Evolutionary conservation across 1,139 yeast species (phyloP), one percentile per base, ranked within the genome.

Genomic region (Nakaseomyces kungkrabaensis): DNA sequence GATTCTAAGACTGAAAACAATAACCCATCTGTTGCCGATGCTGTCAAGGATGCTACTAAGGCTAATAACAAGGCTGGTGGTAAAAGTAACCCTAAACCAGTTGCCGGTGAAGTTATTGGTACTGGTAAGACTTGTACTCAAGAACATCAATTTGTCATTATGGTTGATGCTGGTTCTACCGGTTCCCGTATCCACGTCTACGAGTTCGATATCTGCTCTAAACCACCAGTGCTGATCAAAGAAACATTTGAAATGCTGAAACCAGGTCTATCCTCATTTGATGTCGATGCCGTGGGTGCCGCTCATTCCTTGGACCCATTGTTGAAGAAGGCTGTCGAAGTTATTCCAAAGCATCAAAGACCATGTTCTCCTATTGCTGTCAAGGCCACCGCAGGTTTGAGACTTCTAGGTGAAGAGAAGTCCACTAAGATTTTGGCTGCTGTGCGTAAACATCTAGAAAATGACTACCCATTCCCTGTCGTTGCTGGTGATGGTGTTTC

Each of bases 141-240:
- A 49, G 70, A 67, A 17, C 68, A 71, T 43, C 68, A 81, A 62
- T 82, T 75, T 56, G 97, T 90, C 37, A 78, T 92, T 31, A 88
- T 92, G 96, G 74, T 92, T 49, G 98, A 92, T 70, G 98, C 97
- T 3, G 98, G 98, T 11, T 88, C 97, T 3, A 85, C 96, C 6
- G 98, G 98, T 33, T 89, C 97, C 27, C 82, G 98, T 67, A 87
- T 92, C 37, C 98, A 92, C 67, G 84, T 92, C 37, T 92, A 92
- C 70, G 82, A 85, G 63, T 92, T 92, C 71, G 86, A 88, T 70
- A 81, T 88, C 50, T 89, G 97, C 64, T 72, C 76, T 50, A 74
- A 84, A 45, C 92, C 95, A 51, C 98, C 98, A 38, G 74, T 70
- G 52, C 79, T 94, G 56, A 70, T 88, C 51, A 72, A 76, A 46